Evolutionary conservation across 441 rosid genomes (phyloP).

Genomic region (Corymbia citriodora): DNA sequence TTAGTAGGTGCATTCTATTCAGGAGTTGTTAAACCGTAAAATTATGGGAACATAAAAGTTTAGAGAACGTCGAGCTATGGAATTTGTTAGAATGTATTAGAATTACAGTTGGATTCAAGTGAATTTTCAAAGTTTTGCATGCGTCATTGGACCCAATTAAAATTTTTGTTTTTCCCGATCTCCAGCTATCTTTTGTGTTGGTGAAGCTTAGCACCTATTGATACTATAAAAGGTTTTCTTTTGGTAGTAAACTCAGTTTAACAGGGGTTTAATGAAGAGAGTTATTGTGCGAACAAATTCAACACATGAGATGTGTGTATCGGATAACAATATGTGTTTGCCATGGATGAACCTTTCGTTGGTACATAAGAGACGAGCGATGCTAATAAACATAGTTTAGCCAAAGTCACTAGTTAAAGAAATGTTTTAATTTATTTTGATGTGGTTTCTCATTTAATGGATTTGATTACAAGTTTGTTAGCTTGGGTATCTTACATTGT

Average conservation of each 20-base stretch:
- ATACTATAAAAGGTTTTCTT: neutral
- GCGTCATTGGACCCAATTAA: neutral
- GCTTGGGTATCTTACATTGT: too few species aligned
- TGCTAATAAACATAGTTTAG: neutral
- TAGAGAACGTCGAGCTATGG: neutral
- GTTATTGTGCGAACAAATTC: neutral
- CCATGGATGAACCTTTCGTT: neutral
- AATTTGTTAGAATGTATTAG: too few species aligned
- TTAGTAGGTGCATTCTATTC: neutral
- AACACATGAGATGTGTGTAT: neutral
- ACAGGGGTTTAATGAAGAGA: neutral
- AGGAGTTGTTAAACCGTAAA: neutral
- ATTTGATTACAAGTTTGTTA: too few species aligned
- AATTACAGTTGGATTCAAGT: neutral
- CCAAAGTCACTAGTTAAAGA: neutral
- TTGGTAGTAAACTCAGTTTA: neutral
- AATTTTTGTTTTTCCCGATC: neutral
- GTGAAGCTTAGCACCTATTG: neutral
- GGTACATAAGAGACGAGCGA: neutral
- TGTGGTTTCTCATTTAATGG: too few species aligned
- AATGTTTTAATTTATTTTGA: neutral
- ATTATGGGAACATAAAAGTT: too few species aligned
- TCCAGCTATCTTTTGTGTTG: neutral
- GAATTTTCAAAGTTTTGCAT: too few species aligned
- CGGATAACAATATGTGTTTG: rapidly evolving